These are phyloP conservation scores for Croton laevigatus DNA, from an alignment of 441 rosid genomes.

Conservation along the genomic window DNA sequence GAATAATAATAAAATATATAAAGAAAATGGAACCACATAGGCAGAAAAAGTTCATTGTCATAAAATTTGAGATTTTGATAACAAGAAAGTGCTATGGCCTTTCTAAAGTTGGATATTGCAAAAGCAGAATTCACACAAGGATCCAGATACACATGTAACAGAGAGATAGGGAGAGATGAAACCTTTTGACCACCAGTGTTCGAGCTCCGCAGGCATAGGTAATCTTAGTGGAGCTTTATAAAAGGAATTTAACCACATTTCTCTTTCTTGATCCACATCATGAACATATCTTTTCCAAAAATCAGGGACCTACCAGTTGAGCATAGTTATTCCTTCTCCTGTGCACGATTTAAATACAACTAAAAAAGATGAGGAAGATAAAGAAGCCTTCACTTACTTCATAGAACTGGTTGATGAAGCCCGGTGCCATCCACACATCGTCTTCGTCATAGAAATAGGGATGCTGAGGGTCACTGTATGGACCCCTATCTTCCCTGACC, in stretches of 20 bases:
- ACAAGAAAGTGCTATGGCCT: neutral
- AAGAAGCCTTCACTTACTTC: conserved; percentile 40
- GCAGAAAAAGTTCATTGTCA: neutral
- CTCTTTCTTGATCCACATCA: conserved; percentile 88
- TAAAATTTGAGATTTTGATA: neutral
- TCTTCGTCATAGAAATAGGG: conserved; percentile 88
- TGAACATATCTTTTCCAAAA: conserved; percentile 80
- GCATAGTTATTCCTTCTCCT: conserved; percentile 19
- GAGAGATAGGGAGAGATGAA: conserved; percentile 13
- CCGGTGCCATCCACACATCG: conserved; percentile 98
- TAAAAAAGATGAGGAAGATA: conserved; percentile 12
- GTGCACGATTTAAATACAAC: conserved; percentile 16
- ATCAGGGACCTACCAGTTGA: conserved; percentile 69
- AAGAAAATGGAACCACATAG: neutral
- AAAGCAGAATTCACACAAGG: neutral
- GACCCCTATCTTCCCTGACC: conserved; percentile 92
- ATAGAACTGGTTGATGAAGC: conserved; percentile 85
- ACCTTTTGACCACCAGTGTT: conserved; percentile 88
- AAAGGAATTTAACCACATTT: conserved; percentile 90
- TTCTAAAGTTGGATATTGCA: conserved; percentile 7
- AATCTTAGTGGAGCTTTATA: conserved; percentile 85
- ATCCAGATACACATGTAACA: neutral
- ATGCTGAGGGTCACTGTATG: conserved; percentile 87
- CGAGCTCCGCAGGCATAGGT: conserved; percentile 93
- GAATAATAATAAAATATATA: neutral